Evolutionary conservation across 2,329 filamentous ascomycete genomes (phyloP).

Genomic region (Pseudocercospora pini-densiflorae): DNA sequence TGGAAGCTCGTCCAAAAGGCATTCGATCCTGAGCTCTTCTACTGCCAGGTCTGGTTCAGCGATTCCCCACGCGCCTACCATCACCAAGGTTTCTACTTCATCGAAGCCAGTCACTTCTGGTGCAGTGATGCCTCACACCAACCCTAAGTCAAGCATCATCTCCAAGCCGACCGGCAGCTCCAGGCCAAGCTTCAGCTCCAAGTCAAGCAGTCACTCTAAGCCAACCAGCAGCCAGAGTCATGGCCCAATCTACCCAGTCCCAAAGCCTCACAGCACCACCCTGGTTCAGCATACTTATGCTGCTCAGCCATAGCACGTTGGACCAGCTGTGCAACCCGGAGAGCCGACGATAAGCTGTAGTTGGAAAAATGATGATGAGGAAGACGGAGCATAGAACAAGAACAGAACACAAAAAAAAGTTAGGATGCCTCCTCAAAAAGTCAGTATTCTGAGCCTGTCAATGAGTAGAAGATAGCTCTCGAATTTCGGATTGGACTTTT

Average conservation of each 20-base stretch:
- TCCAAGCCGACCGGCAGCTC: not conserved
- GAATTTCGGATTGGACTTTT: not conserved
- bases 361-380: not conserved
- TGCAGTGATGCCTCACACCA: not conserved
- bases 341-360: not conserved
- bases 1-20: not conserved
- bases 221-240: not conserved
- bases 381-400: no score
- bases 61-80: not conserved
- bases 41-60: not conserved
- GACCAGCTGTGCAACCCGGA: not conserved
- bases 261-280: not conserved
- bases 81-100: not conserved
- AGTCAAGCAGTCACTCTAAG: not conserved
- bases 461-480: not conserved
- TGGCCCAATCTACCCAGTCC: not conserved
- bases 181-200: not conserved
- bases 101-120: not conserved
- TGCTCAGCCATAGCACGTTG: not conserved
- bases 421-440: not conserved
- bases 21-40: not conserved
- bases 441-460: not conserved
- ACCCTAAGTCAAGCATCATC: not conserved
- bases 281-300: not conserved
- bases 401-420: not conserved